Base-by-base conservation (phyloP, 2,329 filamentous ascomycete genomes). In the Purpureocillium lavendulum region DNA sequence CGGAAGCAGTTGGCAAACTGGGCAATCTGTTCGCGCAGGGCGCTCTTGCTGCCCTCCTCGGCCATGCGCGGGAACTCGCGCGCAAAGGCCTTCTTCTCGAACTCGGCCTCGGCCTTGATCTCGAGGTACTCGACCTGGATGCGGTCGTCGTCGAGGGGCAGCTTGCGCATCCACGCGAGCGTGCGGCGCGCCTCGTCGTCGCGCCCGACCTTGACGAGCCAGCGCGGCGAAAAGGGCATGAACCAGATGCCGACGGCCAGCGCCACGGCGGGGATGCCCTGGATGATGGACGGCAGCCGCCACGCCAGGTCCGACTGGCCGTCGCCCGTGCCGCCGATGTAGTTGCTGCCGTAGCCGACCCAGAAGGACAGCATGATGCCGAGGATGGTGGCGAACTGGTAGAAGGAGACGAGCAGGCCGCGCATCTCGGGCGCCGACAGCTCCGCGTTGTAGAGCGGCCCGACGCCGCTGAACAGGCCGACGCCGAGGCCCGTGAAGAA, bases 81-180 rank as follows among this genome's bases (percentile, higher is more conserved):
- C 0, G 75, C 73, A 9, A 82, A 69, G 1, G 76, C 77, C 28
- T 78, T 74, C 60, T 87, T 84, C 59, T 90, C 84, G 49, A 90
- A 90, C 21, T 84, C 59, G 0, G 77, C 79, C 57, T 87, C 82
- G 0, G 84, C 83, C 58, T 86, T 86, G 63, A 90, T 89, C 56
- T 90, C 85, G n/a, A 86, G 72, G 52, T 82, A 87, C 52, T 90
- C 85, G 3, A 86, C 66, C 47, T 84, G 75, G 28, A 90, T 72
- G 0, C 84, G 69, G 36, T 85, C 77, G 50, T 87, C 71, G 44
- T 82, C 73, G 12, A 64, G 53, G 0, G 75, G 58, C 0, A 87
- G 68, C 6, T 71, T 71, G 28, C 85, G 77, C 7, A 90, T 73
- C 40, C 57, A 70, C 0, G 82, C 73, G 2, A 90, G 70, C 0